phyloP scores from a whole-genome alignment of 257 asterid species.

The Nicotiana otophora region DNA sequence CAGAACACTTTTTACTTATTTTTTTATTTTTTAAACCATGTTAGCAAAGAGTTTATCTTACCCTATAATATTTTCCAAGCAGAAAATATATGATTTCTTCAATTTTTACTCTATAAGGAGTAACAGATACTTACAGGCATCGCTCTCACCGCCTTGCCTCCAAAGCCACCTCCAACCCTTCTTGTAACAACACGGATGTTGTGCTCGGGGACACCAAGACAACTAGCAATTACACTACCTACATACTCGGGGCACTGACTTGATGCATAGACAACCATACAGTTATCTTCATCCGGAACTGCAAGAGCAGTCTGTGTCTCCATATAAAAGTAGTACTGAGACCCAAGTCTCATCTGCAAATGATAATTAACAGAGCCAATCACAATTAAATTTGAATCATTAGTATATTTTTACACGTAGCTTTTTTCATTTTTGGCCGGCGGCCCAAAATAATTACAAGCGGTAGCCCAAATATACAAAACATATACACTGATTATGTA shows the following conservation, averaged over 20 bases:
- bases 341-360: conserved; percentile 52
- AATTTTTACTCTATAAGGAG: background rate
- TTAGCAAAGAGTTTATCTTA: background rate
- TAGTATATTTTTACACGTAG: too few relatives aligned
- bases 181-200: conserved; percentile 67
- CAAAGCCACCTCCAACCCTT: conserved; percentile 84
- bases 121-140: conserved; percentile 45
- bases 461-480: background rate
- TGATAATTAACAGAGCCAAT: conserved; percentile 1
- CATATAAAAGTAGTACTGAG: conserved; percentile 70
- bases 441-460: background rate
- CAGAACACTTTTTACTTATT: background rate
- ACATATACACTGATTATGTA: background rate
- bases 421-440: background rate
- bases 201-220: conserved; percentile 70
- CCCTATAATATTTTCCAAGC: background rate
- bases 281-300: conserved; percentile 78
- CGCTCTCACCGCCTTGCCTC: conserved; percentile 63
- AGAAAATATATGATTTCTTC: background rate
- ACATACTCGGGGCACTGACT: conserved; percentile 50
- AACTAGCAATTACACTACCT: conserved; percentile 51
- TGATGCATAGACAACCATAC: conserved; percentile 68
- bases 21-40: background rate
- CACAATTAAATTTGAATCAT: background rate
- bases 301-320: conserved; percentile 78